Conservation (phyloP, 139 green algal genomes). For the Pseudopediastrum boryanum region DNA sequence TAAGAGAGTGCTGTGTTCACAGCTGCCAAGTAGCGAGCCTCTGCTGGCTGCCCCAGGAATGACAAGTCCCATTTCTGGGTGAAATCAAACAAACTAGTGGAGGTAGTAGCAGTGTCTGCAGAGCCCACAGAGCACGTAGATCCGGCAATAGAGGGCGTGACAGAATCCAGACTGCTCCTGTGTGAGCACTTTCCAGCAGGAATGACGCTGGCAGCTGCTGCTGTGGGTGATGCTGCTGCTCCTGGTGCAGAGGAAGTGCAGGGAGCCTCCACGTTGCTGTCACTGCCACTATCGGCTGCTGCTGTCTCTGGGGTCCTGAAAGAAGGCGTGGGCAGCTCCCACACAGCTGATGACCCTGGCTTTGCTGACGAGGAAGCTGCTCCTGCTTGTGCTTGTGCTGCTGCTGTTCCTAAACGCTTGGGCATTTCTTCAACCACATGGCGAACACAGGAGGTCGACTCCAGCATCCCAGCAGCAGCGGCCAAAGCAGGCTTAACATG, state of each 20-base stretch:
- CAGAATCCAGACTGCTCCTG: neutral
- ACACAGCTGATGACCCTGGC: neutral
- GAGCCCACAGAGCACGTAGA: neutral
- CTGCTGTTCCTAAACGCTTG: neutral
- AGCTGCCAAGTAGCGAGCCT: neutral
- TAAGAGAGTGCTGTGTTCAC: neutral
- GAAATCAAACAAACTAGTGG: neutral
- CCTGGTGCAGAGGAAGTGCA: neutral
- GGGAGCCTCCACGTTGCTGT: neutral
- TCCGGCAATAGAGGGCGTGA: neutral
- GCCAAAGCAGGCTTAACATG: no score
- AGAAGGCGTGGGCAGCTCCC: no score
- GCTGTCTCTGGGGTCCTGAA: no score
- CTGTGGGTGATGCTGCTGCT: slow-evolving; percentile 7
- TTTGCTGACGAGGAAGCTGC: neutral
- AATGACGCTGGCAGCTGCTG: neutral
- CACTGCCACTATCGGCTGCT: neutral
- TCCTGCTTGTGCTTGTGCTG: neutral
- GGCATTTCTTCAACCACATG: neutral
- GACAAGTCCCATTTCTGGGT: neutral
- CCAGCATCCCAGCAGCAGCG: neutral
- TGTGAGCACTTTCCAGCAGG: neutral
- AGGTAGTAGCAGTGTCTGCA: slow-evolving; percentile 1
- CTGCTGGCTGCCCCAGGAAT: neutral
- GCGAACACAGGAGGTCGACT: neutral